These are phyloP conservation scores for Trametes punicea DNA, from an alignment of 768 basidiomycete species.

Conservation along the genomic window DNA sequence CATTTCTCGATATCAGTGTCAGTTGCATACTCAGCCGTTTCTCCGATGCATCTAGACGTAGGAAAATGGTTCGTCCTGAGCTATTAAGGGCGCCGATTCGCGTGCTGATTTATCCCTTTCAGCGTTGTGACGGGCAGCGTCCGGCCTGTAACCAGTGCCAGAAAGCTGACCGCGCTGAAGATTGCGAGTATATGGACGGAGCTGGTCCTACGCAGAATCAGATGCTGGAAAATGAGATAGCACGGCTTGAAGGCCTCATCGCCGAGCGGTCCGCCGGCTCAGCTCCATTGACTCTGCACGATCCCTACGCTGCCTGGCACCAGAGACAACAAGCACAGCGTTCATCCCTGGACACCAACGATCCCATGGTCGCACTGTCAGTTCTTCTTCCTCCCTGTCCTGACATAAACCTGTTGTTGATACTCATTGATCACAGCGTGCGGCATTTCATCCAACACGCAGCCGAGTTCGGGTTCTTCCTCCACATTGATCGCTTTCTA, in stretches of 20 bases:
- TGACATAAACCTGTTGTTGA: background rate
- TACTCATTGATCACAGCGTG: constrained; percentile 13
- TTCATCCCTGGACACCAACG: constrained; percentile 8
- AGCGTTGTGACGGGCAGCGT: constrained; percentile 68
- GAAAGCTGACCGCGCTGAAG: constrained; percentile 55
- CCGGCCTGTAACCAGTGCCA: constrained; percentile 65
- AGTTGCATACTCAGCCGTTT: background rate
- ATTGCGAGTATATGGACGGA: constrained; percentile 71
- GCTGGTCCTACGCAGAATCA: constrained; percentile 57
- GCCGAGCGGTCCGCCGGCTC: constrained; percentile 21
- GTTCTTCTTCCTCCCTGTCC: background rate
- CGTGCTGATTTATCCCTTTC: background rate
- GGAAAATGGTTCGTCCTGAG: constrained; percentile 43
- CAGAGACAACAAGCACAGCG: constrained; percentile 1
- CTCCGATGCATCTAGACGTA: constrained; percentile 32
- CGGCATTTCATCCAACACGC: constrained; percentile 49
- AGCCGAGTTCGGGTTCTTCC: constrained; percentile 63
- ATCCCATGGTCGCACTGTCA: constrained; percentile 15
- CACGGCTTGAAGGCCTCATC: constrained; percentile 54
- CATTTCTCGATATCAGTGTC: background rate
- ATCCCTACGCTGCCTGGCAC: constrained; percentile 26
- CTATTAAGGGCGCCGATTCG: background rate
- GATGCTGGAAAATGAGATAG: constrained; percentile 56
- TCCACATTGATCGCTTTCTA: constrained; percentile 47
- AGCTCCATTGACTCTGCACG: constrained; percentile 23